Percentiles rank a stretch among this genome's conserved stretches.
phyloP scores from a whole-genome alignment of 345 rosid genomes.

The Hypericum androsaemum region DNA sequence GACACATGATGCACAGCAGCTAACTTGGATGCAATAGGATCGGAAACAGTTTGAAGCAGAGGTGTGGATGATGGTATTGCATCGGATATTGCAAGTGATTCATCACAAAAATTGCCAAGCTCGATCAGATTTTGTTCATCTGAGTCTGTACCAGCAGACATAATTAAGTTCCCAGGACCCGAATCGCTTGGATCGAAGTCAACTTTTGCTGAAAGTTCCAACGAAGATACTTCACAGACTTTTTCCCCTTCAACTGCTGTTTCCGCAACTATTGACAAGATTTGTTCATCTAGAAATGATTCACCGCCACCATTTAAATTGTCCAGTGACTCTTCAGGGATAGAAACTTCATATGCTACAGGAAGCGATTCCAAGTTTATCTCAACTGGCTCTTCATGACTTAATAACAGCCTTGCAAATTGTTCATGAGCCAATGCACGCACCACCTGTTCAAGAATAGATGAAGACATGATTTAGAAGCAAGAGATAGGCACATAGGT shows the following conservation, averaged over 20 bases:
- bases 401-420: conserved; percentile 83
- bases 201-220: conserved; percentile 31
- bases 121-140: conserved; percentile 16
- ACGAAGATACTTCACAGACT: conserved; percentile 16
- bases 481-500: not conserved
- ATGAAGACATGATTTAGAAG: conserved; percentile 10
- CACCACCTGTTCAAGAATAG: conserved; percentile 49
- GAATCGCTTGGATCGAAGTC: conserved; percentile 30
- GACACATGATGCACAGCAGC: conserved; percentile 92
- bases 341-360: conserved; percentile 42
- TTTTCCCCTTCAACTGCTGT: conserved; percentile 20
- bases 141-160: conserved; percentile 16
- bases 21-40: conserved; percentile 66
- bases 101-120: conserved; percentile 21
- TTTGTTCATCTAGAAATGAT: conserved; percentile 27
- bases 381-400: conserved; percentile 52
- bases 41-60: conserved; percentile 43
- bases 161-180: conserved; percentile 19
- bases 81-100: conserved; percentile 28
- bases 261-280: conserved; percentile 21
- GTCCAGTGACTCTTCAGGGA: conserved; percentile 48
- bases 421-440: conserved; percentile 95
- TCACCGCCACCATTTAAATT: conserved; percentile 27
- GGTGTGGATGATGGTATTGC: conserved; percentile 26
- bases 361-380: conserved; percentile 46